Base-by-base conservation (phyloP, 805 yeast species). In the Zygosaccharomyces bailii region DNA sequence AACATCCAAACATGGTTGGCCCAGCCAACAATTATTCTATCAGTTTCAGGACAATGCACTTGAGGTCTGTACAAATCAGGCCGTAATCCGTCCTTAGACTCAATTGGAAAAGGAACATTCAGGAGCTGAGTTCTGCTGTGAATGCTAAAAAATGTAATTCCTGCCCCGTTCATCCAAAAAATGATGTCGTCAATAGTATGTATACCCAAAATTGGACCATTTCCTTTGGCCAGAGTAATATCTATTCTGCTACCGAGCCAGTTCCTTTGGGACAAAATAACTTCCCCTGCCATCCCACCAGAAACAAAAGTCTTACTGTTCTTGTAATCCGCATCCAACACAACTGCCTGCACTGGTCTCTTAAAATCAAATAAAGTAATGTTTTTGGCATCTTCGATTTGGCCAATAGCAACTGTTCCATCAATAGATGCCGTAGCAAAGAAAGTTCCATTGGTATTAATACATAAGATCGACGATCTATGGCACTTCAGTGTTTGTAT, bases 341-440 rank as follows among this genome's bases (percentile, higher is more conserved):
- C 86, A 2, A 91, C 95, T 0, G 95, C 81, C 59, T 89, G 95
- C 0, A 93, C 76, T 0, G 98, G 97, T 21, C 97, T 70, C 54
- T 84, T 83, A 63, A 89, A 86, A 63, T 90, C 95, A 53, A 78
- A 83, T 2, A 88, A 89, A 0, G 75, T 70, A 2, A 84, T 78
- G 53, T 84, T 93, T 4, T 70, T 66, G 14, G 77, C 78, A 50
- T 83, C 85, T 1, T 51, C 46, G 1, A 86, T 68, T 2, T 89
- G 76, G 0, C 96, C 93, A 4, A 88, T 76, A 1, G 88, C 88
- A 0, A 91, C 84, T 0, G 96, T 85, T 0, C 99, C 99, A 60
- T 93, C 99, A 70, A 91, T 82, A 0, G 97, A 88, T 0, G 90
- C 96, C 0, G 95, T 82, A 0, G 93, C 95, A 48, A 93, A 79